Conservation (phyloP, 208 protist genomes). For the Trypanosoma melophagium region DNA sequence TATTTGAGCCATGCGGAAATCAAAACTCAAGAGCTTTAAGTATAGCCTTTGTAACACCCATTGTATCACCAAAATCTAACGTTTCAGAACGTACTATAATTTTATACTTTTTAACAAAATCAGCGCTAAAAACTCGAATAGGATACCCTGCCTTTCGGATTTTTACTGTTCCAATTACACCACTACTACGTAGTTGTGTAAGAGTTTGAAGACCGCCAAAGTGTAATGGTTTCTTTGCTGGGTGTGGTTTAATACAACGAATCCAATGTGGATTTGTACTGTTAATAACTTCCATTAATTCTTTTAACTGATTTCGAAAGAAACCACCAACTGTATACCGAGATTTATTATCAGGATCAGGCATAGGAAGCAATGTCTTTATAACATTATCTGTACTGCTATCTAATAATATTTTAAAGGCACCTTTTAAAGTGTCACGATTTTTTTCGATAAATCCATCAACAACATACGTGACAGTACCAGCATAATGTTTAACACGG, state of each 20-base stretch:
- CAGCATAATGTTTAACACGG: slow-evolving; percentile 36
- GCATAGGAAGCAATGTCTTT: slow-evolving; percentile 23
- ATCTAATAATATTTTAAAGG: slow-evolving; percentile 32
- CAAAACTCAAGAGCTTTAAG: slow-evolving; percentile 21
- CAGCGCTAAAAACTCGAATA: slow-evolving; percentile 29
- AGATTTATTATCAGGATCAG: slow-evolving; percentile 19
- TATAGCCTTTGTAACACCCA: slow-evolving; percentile 20
- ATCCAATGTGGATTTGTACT: slow-evolving; percentile 52
- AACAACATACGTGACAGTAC: slow-evolving; percentile 37
- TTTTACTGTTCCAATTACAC: slow-evolving; percentile 47
- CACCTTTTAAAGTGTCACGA: slow-evolving; percentile 36
- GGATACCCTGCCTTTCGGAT: slow-evolving; percentile 48
- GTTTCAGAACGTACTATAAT: slow-evolving; percentile 19
- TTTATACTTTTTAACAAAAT: slow-evolving; percentile 35
- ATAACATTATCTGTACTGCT: slow-evolving; percentile 24
- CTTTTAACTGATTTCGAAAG: slow-evolving; percentile 37
- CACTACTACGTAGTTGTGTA: slow-evolving; percentile 35
- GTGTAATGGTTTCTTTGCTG: slow-evolving; percentile 41
- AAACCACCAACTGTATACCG: slow-evolving; percentile 36
- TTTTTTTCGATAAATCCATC: slow-evolving; percentile 43
- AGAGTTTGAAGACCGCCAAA: slow-evolving; percentile 37
- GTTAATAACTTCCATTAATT: slow-evolving; percentile 37
- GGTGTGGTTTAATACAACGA: slow-evolving; percentile 51
- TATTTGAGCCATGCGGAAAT: slow-evolving; percentile 32
- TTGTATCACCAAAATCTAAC: slow-evolving; percentile 15